Percentiles rank a stretch among this genome's conserved stretches.
Evolutionary conservation across 441 rosid genomes (phyloP).

Genomic region (Brassica hybrid): DNA sequence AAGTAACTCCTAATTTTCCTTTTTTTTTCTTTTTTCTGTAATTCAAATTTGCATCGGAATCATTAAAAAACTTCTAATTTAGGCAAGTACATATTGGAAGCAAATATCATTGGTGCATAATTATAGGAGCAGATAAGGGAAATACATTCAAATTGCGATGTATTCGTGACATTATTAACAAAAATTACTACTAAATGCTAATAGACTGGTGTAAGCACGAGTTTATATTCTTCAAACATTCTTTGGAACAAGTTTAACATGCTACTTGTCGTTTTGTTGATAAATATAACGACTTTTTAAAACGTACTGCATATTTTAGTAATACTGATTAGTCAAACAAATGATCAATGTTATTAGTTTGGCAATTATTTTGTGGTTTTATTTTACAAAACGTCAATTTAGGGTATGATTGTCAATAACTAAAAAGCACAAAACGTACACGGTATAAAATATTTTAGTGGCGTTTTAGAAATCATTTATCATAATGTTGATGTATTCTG

Average conservation of each 20-base stretch:
- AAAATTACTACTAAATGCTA: too few relatives aligned
- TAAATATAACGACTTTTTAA: not conserved
- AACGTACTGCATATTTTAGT: not conserved
- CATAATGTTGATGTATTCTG: not conserved
- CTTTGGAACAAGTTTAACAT: not conserved
- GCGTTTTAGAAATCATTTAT: too few relatives aligned
- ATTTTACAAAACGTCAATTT: slow-evolving; percentile 14
- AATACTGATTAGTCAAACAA: not conserved
- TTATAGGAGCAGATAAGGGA: not conserved
- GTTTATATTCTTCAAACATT: not conserved
- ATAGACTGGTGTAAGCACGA: not conserved
- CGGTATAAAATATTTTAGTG: too few relatives aligned
- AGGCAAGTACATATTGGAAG: too few relatives aligned
- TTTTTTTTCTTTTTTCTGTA: not conserved
- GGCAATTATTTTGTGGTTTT: not conserved
- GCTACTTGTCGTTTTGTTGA: slow-evolving; percentile 1
- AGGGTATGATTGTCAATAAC: not conserved
- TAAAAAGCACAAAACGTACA: not conserved
- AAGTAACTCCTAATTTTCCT: slow-evolving; percentile 8
- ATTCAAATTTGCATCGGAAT: not conserved
- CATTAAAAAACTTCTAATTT: slow-evolving; percentile 22
- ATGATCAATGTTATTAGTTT: not conserved
- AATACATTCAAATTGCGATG: not conserved
- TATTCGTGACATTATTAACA: not conserved
- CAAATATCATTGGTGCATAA: not conserved